Conservation (phyloP, 2,329 filamentous ascomycete species). For the Exophiala oligosperma region DNA sequence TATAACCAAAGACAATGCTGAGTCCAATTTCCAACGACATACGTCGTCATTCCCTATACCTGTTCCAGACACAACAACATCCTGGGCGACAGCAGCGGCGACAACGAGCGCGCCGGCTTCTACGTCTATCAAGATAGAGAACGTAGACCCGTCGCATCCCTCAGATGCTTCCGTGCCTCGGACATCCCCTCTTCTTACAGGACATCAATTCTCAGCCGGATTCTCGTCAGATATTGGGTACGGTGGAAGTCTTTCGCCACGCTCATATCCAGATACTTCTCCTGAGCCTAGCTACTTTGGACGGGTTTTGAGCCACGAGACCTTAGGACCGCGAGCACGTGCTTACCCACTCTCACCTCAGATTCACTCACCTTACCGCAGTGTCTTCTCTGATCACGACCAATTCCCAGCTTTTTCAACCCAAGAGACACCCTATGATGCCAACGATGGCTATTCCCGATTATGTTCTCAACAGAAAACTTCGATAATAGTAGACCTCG, state of each 20-base stretch:
- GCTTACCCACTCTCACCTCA: conserved; percentile 11
- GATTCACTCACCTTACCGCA: conserved; percentile 9
- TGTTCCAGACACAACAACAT: conserved; percentile 2
- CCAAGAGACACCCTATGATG: not conserved
- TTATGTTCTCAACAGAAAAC: conserved; percentile 3
- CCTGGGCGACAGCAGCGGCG: conserved; percentile 9
- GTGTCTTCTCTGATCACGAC: not conserved
- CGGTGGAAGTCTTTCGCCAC: conserved; percentile 7
- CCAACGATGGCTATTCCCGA: conserved; percentile 2
- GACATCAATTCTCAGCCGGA: not conserved
- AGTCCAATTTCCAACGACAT: conserved; percentile 8
- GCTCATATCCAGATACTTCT: conserved; percentile 9
- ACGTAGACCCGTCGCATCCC: conserved; percentile 1
- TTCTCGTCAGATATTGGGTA: conserved; percentile 3
- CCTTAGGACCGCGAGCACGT: not conserved
- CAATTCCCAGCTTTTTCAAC: conserved; percentile 3
- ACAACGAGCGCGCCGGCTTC: not conserved
- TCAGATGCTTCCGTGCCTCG: not conserved
- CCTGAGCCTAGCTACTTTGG: conserved; percentile 19
- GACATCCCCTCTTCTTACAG: conserved; percentile 9
- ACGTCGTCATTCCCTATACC: not conserved
- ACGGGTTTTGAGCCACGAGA: conserved; percentile 12
- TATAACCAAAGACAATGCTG: not conserved
- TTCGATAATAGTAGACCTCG: not conserved
- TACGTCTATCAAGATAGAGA: conserved; percentile 7